Conservation (phyloP, 1,284 basidiomycete species). For the Psilocybe mexicana region DNA sequence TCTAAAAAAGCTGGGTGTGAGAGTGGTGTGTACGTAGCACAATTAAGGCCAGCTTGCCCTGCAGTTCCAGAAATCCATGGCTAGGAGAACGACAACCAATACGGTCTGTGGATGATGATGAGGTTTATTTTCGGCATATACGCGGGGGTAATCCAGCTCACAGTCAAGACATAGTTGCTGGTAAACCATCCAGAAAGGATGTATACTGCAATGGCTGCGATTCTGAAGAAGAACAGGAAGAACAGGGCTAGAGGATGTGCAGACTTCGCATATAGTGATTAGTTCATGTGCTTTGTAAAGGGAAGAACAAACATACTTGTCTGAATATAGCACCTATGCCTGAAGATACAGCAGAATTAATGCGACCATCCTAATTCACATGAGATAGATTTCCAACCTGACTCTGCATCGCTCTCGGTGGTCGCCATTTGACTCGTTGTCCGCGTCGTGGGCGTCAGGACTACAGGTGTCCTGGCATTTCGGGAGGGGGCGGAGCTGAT, state of each 20-base stretch:
- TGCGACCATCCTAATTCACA: conserved; percentile 3
- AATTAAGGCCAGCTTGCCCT: conserved; percentile 49
- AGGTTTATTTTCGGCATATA: background rate
- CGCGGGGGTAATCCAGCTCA: conserved; percentile 30
- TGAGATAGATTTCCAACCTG: conserved; percentile 46
- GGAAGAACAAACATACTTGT: conserved; percentile 50
- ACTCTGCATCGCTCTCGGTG: conserved; percentile 64
- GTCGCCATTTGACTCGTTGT: conserved; percentile 46
- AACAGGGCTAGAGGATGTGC: conserved; percentile 84
- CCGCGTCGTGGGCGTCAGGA: conserved; percentile 56
- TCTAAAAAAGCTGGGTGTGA: conserved; percentile 45
- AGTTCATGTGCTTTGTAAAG: conserved; percentile 9
- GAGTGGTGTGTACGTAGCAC: background rate
- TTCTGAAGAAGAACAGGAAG: conserved; percentile 84
- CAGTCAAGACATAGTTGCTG: conserved; percentile 87
- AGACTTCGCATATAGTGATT: conserved; percentile 46
- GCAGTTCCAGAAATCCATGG: conserved; percentile 97
- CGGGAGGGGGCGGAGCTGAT: conserved; percentile 28
- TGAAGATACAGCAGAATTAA: conserved; percentile 26
- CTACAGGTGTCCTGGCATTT: conserved; percentile 44
- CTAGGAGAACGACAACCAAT: conserved; percentile 84
- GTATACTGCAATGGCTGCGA: conserved; percentile 84
- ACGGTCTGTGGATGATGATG: conserved; percentile 65
- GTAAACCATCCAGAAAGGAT: conserved; percentile 86
- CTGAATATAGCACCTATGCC: conserved; percentile 75